Conservation (phyloP, 2,329 filamentous ascomycete species). For the Lasiodiplodia sp. region DNA sequence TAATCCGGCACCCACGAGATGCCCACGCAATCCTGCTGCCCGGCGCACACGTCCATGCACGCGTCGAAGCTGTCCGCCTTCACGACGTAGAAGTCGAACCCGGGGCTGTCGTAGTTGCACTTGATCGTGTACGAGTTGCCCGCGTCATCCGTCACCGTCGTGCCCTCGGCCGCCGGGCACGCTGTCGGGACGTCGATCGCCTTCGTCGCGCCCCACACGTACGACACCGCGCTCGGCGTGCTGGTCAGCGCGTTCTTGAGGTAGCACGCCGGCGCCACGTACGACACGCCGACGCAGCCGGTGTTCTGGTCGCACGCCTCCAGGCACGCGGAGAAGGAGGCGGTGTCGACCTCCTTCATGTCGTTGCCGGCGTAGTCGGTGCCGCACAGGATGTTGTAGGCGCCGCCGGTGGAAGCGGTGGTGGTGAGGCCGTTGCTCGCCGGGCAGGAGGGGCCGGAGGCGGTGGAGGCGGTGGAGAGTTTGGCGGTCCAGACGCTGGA, state of each 20-base stretch:
- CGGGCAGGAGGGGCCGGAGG: neutral
- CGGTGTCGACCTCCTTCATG: neutral
- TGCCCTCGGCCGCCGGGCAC: neutral
- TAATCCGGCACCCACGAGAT: neutral
- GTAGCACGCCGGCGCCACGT: constrained; percentile 7
- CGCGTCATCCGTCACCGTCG: neutral
- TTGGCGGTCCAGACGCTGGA: constrained; percentile 26
- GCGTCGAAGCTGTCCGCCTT: neutral
- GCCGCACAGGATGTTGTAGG: constrained; percentile 3
- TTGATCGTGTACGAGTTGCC: neutral
- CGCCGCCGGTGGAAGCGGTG: neutral
- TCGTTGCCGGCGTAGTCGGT: constrained; percentile 12
- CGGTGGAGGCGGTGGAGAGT: neutral
- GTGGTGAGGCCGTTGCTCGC: neutral
- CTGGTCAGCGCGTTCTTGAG: neutral
- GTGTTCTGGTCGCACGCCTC: neutral
- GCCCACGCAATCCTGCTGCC: neutral
- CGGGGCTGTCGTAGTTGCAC: neutral
- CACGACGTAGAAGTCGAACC: neutral
- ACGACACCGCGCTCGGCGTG: neutral
- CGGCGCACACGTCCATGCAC: neutral
- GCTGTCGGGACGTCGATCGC: neutral
- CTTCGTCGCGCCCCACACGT: constrained; percentile 5
- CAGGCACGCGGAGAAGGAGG: neutral
- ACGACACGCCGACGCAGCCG: neutral